Evolutionary conservation across 2,329 filamentous ascomycete species (phyloP), one percentile per base, ranked within the genome.

Genomic region (Scleromitrula shiraiana): DNA sequence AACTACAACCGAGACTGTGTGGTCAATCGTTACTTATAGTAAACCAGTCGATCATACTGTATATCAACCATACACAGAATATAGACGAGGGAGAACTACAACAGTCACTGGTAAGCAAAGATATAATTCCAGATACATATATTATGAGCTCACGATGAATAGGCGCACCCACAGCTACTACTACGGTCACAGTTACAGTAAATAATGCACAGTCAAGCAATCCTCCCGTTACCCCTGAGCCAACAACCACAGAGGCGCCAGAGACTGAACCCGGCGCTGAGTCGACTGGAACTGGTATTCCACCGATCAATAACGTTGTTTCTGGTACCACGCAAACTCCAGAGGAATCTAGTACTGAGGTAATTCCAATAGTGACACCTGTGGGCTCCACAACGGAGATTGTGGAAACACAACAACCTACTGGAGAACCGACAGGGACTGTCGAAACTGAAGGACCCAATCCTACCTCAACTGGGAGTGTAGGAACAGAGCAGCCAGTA

Each of bases 21-120:
- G 9, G 32, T 33, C 22, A 6, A 27, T 41, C 7, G 7, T 26
- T 42, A 41, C 37, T 5, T 41, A 37, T 27, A 41, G 20, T 22
- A 24, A 26, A 27, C 45, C 37, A 14, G 37, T 24, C 12, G 24
- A 33, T 15, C 45, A 47, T 7, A 47, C 45, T 6, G 27, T 47
- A 42, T 26, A 12, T 47, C 15, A 41, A 26, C 8, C 27, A 22
- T 4, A 47, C 45, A 3, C 24, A 41, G 17, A 12, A 41, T 23
- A 41, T 17, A 32, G 26, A 17, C 9, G n/a, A n/a, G n/a, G n/a
- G n/a, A 32, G 35, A 24, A 32, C 36, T 23, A 41, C 44, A 5
- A 46, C 44, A 41, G 8, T 46, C 5, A 20, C 29, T 1, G 36
- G 19, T n/a, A n/a, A 19, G 44, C 17, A 4, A 30, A n/a, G 12